Evolutionary conservation across 306 rosid genomes (phyloP), one percentile per base, ranked within the genome.

Genomic region (Alnus rubra): DNA sequence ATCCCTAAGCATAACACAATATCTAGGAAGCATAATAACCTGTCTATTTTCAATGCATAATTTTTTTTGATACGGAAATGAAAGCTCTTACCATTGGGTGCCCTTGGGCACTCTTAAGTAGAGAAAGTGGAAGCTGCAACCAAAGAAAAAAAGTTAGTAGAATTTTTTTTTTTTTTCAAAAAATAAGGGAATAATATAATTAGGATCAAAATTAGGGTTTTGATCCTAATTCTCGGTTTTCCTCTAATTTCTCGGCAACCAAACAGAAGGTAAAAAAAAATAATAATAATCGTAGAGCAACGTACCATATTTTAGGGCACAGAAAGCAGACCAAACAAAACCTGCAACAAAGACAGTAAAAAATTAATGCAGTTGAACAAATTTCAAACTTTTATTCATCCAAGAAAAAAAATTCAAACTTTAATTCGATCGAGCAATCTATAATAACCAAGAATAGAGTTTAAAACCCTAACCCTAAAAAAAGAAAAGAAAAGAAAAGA

Each of bases 31-130:
- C 48, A 2, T 42, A 28, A 31, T 67, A n/a, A 42, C 14, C 28
- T 7, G 33, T 67, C 50, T n/a, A 42, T 67, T 42, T 10, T 15
- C 45, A 42, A 39, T 12, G 7, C 23, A n/a, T 18, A 8, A 9
- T 67, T 23, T 23, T 23, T 23, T 23, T 10, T 2, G 37, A 28
- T 10, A 59, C 8, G 55, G 69, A 71, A 19, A 56, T 1, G 45
- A 70, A 35, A 49, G 37, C 67, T 75, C 80, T 80, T 62, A 89
- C 98, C 97, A 94, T 94, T 9, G 98, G 98, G 79, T 94, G 98
- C 76, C 97, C 98, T 83, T 94, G 97, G 80, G 98, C 97, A 62
- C 96, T 94, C 85, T 94, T 94, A 68, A 94, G 91, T 77, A 94
- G 91, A 31, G 97, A 94, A 79, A 94, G 98, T 19, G 98, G 98